Conservation (phyloP, 495 filamentous ascomycete genomes). For the Pyrenula aspistea region DNA sequence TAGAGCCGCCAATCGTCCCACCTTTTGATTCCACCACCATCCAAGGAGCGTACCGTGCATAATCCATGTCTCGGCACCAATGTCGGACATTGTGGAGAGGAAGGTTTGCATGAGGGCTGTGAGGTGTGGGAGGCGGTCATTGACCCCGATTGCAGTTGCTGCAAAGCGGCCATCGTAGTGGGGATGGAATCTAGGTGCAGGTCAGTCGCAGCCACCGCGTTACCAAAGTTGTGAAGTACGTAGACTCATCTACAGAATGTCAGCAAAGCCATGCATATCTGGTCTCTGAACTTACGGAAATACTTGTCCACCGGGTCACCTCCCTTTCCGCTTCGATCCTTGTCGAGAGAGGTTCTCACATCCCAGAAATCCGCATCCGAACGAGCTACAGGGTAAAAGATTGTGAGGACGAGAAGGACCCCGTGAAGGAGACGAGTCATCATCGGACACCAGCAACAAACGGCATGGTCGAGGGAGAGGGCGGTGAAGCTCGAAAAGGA, state of each 20-base stretch:
- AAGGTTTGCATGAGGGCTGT: slow-evolving; percentile 43
- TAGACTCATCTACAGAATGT: slow-evolving; percentile 36
- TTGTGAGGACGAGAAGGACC: not conserved
- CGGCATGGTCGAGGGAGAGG: no score
- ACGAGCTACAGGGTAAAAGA: slow-evolving; percentile 2
- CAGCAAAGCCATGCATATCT: slow-evolving; percentile 3
- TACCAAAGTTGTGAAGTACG: slow-evolving; percentile 23
- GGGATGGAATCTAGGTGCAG: slow-evolving; percentile 37
- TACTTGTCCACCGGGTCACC: slow-evolving; percentile 42
- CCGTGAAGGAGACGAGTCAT: not conserved
- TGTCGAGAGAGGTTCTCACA: slow-evolving; percentile 27
- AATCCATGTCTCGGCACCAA: slow-evolving; percentile 50
- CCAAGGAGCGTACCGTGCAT: slow-evolving; percentile 50
- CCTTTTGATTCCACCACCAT: slow-evolving; percentile 54
- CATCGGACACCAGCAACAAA: not conserved
- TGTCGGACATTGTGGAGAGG: slow-evolving; percentile 38
- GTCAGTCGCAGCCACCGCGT: slow-evolving; percentile 1
- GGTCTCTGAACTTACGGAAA: slow-evolving; percentile 34
- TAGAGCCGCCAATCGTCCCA: slow-evolving; percentile 3
- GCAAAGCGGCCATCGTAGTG: slow-evolving; percentile 53
- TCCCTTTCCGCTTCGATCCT: slow-evolving; percentile 32
- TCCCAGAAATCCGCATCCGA: slow-evolving; percentile 27
- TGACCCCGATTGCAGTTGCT: slow-evolving; percentile 27
- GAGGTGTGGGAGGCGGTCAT: slow-evolving; percentile 33
- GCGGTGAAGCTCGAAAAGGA: no score